These are phyloP conservation scores for Candida sojae DNA, from an alignment of 1,139 yeast species.

Conservation along the genomic window DNA sequence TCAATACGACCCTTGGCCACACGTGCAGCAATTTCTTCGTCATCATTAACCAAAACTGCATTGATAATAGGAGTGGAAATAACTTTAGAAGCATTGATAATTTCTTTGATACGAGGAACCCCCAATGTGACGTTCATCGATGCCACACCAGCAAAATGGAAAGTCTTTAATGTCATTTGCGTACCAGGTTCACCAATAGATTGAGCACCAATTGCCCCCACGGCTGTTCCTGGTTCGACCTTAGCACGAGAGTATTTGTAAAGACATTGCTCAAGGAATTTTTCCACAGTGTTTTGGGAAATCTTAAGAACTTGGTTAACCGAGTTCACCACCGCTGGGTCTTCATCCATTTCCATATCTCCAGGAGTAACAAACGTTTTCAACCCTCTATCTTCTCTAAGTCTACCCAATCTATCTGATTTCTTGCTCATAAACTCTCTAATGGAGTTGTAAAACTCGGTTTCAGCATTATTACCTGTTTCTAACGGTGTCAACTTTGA, in stretches of 20 bases:
- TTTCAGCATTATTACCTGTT: slow-evolving; percentile 69
- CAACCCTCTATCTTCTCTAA: slow-evolving; percentile 57
- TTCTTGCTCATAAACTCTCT: slow-evolving; percentile 61
- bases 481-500: slow-evolving; percentile 63
- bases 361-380: slow-evolving; percentile 38
- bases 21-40: slow-evolving; percentile 96
- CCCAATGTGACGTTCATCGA: slow-evolving; percentile 98
- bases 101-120: slow-evolving; percentile 97
- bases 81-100: slow-evolving; percentile 92
- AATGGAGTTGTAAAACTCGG: slow-evolving; percentile 77
- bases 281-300: slow-evolving; percentile 57
- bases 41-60: slow-evolving; percentile 88
- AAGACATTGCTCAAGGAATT: slow-evolving; percentile 75
- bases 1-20: slow-evolving; percentile 98
- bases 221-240: slow-evolving; percentile 98
- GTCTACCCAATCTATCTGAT: slow-evolving; percentile 55
- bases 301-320: slow-evolving; percentile 77
- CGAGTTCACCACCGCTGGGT: slow-evolving; percentile 47
- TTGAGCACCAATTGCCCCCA: slow-evolving; percentile 99
- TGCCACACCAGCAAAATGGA: slow-evolving; percentile 99
- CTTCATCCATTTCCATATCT: slow-evolving; percentile 46
- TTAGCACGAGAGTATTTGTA: slow-evolving; percentile 84
- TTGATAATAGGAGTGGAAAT: slow-evolving; percentile 97
- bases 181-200: slow-evolving; percentile 99
- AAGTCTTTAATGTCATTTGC: slow-evolving; percentile 98